These are phyloP conservation scores for Onygenales sp. DNA, from an alignment of 2,329 filamentous ascomycete genomes.

Conservation along the genomic window DNA sequence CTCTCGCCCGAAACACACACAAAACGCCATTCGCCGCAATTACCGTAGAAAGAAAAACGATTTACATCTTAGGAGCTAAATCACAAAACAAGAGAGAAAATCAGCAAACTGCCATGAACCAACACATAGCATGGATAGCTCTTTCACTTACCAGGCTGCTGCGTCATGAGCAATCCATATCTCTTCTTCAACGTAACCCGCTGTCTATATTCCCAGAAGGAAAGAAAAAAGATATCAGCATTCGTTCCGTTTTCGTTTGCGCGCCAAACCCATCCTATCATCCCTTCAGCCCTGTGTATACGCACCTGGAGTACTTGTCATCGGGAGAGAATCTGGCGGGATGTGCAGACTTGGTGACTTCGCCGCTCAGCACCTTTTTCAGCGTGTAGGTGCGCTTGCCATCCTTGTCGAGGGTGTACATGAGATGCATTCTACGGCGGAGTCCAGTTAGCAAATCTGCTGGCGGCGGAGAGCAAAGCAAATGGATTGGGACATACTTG, in stretches of 20 bases:
- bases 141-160: slow-evolving; percentile 48
- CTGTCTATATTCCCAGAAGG: slow-evolving; percentile 47
- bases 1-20: neutral
- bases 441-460: neutral
- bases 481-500: too few species aligned
- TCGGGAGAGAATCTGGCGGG: slow-evolving; percentile 95
- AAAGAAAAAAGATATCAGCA: neutral
- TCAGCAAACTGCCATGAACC: slow-evolving; percentile 1
- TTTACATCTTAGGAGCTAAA: slow-evolving; percentile 23
- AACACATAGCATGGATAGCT: neutral
- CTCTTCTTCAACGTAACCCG: slow-evolving; percentile 90
- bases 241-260: neutral
- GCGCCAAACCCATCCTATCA: neutral
- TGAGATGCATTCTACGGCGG: slow-evolving; percentile 52
- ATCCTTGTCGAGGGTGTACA: slow-evolving; percentile 74
- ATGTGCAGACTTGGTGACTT: slow-evolving; percentile 92
- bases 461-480: too few species aligned
- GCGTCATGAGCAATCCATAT: slow-evolving; percentile 78
- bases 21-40: slow-evolving; percentile 11
- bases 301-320: slow-evolving; percentile 84
- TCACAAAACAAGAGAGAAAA: slow-evolving; percentile 9
- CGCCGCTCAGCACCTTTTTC: slow-evolving; percentile 72
- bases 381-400: slow-evolving; percentile 93
- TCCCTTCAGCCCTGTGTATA: neutral
- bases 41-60: slow-evolving; percentile 9